phyloP scores from a whole-genome alignment of 352 stramenopile species.

The Peronospora farinosa region DNA sequence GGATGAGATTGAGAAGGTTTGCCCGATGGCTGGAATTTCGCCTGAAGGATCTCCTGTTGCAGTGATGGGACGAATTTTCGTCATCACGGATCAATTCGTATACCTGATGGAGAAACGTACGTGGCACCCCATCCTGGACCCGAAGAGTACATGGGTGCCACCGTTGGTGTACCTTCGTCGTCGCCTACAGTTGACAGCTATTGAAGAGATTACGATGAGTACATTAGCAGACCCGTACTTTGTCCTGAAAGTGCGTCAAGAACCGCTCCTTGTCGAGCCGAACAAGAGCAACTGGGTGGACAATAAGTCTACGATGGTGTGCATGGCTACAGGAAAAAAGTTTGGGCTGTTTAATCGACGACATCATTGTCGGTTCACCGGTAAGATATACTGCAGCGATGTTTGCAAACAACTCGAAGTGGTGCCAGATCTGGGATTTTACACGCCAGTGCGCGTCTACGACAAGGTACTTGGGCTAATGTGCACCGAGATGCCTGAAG shows the following conservation, averaged over 20 bases:
- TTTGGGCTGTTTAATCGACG: constrained; percentile 84
- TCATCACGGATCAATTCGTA: constrained; percentile 66
- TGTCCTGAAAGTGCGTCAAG: constrained; percentile 54
- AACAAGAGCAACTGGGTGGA: constrained; percentile 82
- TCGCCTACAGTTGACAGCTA: constrained; percentile 46
- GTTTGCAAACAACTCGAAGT: constrained; percentile 70
- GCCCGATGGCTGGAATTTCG: constrained; percentile 19
- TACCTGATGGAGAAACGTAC: constrained; percentile 77
- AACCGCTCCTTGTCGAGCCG: constrained; percentile 47
- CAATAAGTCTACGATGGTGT: constrained; percentile 79
- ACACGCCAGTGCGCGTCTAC: constrained; percentile 70
- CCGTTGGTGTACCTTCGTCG: constrained; percentile 72
- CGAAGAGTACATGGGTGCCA: constrained; percentile 44
- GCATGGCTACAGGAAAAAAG: constrained; percentile 81
- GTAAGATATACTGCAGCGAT: constrained; percentile 83
- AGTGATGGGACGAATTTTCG: constrained; percentile 41
- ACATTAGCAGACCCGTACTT: constrained; percentile 80
- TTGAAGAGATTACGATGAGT: constrained; percentile 78
- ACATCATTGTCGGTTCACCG: constrained; percentile 83
- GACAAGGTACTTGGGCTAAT: constrained; percentile 75
- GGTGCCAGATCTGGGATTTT: constrained; percentile 79
- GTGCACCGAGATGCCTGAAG: constrained; percentile 77
- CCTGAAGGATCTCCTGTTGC: constrained; percentile 32
- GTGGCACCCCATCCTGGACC: constrained; percentile 49
- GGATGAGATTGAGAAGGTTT: constrained; percentile 66